A percentile compares a stretch with the other conserved stretches of the same genome.
Conservation (phyloP, 345 rosid species). For the Brassica juncea region DNA sequence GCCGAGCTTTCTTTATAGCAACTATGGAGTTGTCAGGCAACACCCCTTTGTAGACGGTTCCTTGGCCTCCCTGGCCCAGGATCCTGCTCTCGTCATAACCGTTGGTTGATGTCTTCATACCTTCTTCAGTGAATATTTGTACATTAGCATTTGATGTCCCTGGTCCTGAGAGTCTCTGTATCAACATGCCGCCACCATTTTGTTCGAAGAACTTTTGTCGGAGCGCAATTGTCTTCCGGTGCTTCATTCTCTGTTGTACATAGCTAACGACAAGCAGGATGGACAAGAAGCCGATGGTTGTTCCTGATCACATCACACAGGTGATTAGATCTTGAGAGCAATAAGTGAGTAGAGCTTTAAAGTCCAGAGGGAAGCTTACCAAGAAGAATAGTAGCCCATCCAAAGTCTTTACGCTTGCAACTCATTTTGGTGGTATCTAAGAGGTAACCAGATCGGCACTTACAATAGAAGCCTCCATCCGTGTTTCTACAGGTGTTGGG, state of each 20-base stretch:
- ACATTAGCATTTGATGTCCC: constrained; percentile 16
- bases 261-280: neutral
- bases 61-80: constrained; percentile 42
- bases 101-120: constrained; percentile 37
- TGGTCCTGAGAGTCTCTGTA: constrained; percentile 13
- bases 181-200: constrained; percentile 1
- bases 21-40: constrained; percentile 26
- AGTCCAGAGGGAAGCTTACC: neutral
- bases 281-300: constrained; percentile 8
- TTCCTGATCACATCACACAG: constrained; percentile 9
- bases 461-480: constrained; percentile 38
- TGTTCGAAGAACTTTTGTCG: constrained; percentile 14
- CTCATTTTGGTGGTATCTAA: neutral
- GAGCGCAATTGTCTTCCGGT: neutral
- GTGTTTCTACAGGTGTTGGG: neutral
- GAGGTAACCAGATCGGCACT: constrained; percentile 16
- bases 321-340: neutral
- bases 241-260: neutral
- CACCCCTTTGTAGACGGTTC: constrained; percentile 46
- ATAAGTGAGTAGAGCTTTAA: neutral
- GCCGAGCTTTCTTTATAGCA: constrained; percentile 43
- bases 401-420: neutral
- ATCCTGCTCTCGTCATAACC: constrained; percentile 31
- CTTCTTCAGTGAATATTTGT: constrained; percentile 32
- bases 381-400: neutral